Percentiles rank a stretch among this genome's conserved stretches.
Evolutionary conservation across 2,329 filamentous ascomycete genomes (phyloP).

Genomic region (Triangularia setosa): DNA sequence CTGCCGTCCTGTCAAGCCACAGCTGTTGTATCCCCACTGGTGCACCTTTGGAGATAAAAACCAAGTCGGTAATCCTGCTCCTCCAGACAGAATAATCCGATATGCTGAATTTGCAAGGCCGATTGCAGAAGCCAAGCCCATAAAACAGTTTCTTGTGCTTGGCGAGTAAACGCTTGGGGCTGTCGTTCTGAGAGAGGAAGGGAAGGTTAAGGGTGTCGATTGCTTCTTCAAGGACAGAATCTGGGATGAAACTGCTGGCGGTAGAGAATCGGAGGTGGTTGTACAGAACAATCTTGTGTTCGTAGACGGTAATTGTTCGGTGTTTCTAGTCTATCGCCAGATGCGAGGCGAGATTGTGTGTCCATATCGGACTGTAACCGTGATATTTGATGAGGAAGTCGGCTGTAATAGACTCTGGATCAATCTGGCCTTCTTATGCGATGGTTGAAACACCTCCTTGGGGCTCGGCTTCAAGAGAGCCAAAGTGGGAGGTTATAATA

Average conservation of each 20-base stretch:
- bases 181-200: slow-evolving; percentile 19
- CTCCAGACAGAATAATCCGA: slow-evolving; percentile 2
- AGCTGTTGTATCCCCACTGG: slow-evolving; percentile 6
- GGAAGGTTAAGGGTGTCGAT: slow-evolving; percentile 26
- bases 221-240: slow-evolving; percentile 18
- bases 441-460: not conserved
- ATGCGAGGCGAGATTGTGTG: slow-evolving; percentile 23
- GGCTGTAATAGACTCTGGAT: not conserved
- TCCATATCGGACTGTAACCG: slow-evolving; percentile 23
- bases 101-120: not conserved
- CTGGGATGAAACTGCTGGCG: slow-evolving; percentile 10
- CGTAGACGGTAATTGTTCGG: slow-evolving; percentile 22
- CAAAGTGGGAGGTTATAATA: not conserved
- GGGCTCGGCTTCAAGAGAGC: not conserved
- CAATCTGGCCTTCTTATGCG: not conserved
- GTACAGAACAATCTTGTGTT: slow-evolving; percentile 24
- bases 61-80: not conserved
- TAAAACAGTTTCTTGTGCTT: slow-evolving; percentile 20
- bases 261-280: slow-evolving; percentile 16
- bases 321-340: slow-evolving; percentile 22
- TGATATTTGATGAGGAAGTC: not conserved
- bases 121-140: slow-evolving; percentile 4
- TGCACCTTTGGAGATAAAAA: not conserved
- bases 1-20: not conserved
- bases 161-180: slow-evolving; percentile 14